Base-by-base conservation (phyloP, 2,329 filamentous ascomycete species). In the Knoxdaviesia capensis region DNA sequence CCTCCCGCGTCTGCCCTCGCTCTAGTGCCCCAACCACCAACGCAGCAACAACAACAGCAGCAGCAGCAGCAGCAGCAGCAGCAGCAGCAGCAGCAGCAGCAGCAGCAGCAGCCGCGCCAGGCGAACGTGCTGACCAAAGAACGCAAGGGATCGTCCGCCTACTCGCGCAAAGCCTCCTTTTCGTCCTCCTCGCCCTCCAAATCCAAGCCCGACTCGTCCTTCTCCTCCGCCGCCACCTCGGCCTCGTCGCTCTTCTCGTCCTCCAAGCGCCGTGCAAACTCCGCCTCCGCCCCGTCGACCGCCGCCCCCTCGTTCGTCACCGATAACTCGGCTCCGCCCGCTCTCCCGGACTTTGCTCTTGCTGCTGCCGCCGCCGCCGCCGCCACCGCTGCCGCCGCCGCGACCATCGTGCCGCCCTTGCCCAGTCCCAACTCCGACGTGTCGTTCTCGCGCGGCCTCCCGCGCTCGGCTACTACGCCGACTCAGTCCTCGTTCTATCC, bases 121-220 rank as follows among this genome's bases (percentile, higher is more conserved):
- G 47, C 45, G 45, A 37, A 40, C 20, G 35, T 44, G 10, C 37
- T 44, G 6, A 52, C 53, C 54, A 63, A 68, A 54, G 65, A 67
- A 49, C 62, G 68, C 57, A 65, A 67, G 50, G 54, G 61, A 29
- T 72, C 69, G 38, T 45, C 43, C 37, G 39, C 41, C 20, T 68
- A 71, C 52, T 59, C 62, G 43, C 69, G 68, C 49, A 72, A 69
- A 52, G 48, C 68, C 6, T 71, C 70, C 37, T 62, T 72, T 46
- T 64, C 62, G 10, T 45, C 20, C 20, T 20, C 20, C 20, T 58
- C 60, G 8, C 55, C 57, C 37, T 48, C 49, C 34, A 58, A 49
- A 36, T 46, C 43, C 9, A 51, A 58, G 45, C 59, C 57, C 40
- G 48, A 50, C 49, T 44, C 52, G 46, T 51, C 53, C 40, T 44